A percentile compares a stretch with the other conserved stretches of the same genome.
phyloP scores from a whole-genome alignment of 345 rosid species.

The Arabidopsis suecica region DNA sequence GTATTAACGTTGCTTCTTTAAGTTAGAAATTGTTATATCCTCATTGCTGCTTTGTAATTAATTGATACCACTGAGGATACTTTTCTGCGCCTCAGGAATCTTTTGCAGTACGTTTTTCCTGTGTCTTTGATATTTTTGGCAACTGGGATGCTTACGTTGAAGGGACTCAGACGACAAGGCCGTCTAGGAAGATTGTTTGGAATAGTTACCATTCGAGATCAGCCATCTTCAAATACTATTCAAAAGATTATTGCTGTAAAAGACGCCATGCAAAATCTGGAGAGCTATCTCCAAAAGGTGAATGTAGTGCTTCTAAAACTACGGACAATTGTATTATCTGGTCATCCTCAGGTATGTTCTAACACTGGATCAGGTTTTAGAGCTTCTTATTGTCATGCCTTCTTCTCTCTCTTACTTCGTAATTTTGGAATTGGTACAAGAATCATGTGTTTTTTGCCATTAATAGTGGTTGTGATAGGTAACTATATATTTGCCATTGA shows the following conservation, averaged over 20 bases:
- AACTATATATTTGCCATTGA: neutral
- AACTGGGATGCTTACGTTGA: slow-evolving; percentile 77
- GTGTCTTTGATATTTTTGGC: slow-evolving; percentile 65
- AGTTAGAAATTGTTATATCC: neutral
- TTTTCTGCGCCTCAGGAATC: slow-evolving; percentile 59
- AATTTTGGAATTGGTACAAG: neutral
- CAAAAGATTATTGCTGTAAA: slow-evolving; percentile 90
- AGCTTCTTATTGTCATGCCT: neutral
- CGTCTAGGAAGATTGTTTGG: slow-evolving; percentile 94
- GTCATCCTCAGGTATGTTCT: slow-evolving; percentile 89
- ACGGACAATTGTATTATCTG: slow-evolving; percentile 78
- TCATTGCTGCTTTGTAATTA: neutral
- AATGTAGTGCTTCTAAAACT: slow-evolving; percentile 81
- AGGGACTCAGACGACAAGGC: slow-evolving; percentile 90
- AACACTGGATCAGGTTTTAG: slow-evolving; percentile 5
- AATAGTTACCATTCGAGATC: slow-evolving; percentile 80
- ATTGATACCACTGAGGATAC: slow-evolving; percentile 9
- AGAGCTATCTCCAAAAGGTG: slow-evolving; percentile 80
- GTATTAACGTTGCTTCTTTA: neutral
- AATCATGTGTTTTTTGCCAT: neutral
- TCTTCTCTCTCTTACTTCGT: slow-evolving; percentile 6
- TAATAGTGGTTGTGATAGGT: too few species aligned
- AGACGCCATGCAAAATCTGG: slow-evolving; percentile 91
- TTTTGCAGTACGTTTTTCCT: slow-evolving; percentile 74
- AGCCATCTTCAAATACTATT: slow-evolving; percentile 96